Evolutionary conservation across 257 asterid species (phyloP), one percentile per base, ranked within the genome.

Genomic region (Datura wrightii): DNA sequence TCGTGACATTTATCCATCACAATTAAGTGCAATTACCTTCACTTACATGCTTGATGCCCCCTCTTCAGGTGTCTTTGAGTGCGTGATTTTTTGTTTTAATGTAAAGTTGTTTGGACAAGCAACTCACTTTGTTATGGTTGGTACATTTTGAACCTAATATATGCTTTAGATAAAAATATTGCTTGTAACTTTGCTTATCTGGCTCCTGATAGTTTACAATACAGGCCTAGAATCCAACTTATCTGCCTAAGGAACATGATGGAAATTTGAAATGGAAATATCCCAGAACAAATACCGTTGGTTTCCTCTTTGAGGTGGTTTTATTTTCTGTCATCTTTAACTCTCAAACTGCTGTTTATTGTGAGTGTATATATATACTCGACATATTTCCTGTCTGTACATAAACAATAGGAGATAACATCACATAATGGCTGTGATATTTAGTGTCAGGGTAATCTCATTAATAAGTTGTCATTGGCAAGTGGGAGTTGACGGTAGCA

Each of bases 171-270:
- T 16, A 19, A 8, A 36, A 42, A 24, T n/a, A 42, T 65, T 83
- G 50, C 80, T 50, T 52, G 31, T n/a, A 48, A 52, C 62, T 50
- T 76, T 48, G 44, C 80, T 19, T 46, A 19, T 11, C 42, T 48
- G 82, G 48, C 63, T 78, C 48, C 48, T 78, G 63, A 78, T 78
- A 52, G 19, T 50, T 67, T 83, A 41, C 42, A 52, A 50, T 52
- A 67, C 85, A 83, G 85, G 85, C 85, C 69, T 83, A 80, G 85
- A 66, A 66, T 67, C 80, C 60, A 65, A 44, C 85, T 66, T 83
- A 83, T 83, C 52, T 3, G 52, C 80, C 80, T 55, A 41, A 56
- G 80, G 69, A 71, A 36, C 85, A 83, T 53, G 85, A 83, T 65
- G 85, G 85, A 19, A 56, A 60, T 10, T 41, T 83, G 79, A 67